Evolutionary conservation across 306 rosid genomes (phyloP).

Genomic region (Vigna angularis): DNA sequence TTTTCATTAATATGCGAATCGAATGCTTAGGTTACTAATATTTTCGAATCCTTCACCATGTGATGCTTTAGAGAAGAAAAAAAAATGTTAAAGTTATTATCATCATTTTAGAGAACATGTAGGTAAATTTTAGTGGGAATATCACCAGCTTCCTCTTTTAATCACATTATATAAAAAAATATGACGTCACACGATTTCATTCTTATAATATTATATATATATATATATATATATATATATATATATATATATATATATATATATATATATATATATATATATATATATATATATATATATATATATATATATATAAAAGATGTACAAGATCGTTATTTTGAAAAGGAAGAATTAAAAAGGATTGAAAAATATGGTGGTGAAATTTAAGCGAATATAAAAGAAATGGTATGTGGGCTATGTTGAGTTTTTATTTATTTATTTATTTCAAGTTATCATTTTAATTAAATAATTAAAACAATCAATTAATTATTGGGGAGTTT

Average conservation of each 20-base stretch:
- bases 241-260: too few relatives aligned
- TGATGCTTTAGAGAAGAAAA: neutral
- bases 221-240: too few relatives aligned
- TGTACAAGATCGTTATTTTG: neutral
- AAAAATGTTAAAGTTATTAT: neutral
- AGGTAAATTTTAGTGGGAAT: neutral
- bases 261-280: too few relatives aligned
- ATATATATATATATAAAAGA: too few relatives aligned
- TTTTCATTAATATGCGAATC: conserved; percentile 23
- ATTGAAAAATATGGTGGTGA: too few relatives aligned
- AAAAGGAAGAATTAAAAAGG: neutral
- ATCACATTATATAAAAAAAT: neutral
- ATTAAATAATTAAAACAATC: neutral
- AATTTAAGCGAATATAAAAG: too few relatives aligned
- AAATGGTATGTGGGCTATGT: too few relatives aligned
- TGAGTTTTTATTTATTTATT: too few relatives aligned
- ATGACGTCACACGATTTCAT: neutral
- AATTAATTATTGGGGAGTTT: neutral
- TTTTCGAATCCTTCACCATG: conserved; percentile 32
- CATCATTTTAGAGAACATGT: neutral
- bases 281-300: too few relatives aligned
- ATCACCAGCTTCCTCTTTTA: neutral
- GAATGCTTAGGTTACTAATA: conserved; percentile 29
- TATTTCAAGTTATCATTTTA: neutral
- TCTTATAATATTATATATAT: neutral